phyloP scores from a whole-genome alignment of 2,329 filamentous ascomycete species.

The Ophiostoma himal-ulmi region DNA sequence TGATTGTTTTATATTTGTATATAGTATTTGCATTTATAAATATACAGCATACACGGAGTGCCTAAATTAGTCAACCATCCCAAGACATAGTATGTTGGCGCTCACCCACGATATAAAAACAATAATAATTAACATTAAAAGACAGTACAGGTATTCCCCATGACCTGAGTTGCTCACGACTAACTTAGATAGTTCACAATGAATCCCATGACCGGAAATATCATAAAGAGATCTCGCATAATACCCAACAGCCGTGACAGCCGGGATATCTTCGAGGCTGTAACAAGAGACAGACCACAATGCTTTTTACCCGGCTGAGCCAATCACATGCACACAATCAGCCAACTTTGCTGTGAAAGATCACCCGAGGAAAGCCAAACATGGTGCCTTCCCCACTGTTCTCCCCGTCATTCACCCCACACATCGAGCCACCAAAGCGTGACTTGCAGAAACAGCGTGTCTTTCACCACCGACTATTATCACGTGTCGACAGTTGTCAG shows the following conservation, averaged over 20 bases:
- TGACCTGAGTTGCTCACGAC: neutral
- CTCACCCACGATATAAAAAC: neutral
- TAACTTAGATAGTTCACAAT: neutral
- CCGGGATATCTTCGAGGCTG: neutral
- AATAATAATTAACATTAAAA: neutral
- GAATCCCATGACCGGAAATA: neutral
- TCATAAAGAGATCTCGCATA: neutral
- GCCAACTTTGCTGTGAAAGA: neutral
- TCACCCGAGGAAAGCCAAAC: conserved; percentile 16
- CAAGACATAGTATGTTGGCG: no score
- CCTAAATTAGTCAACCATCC: no score
- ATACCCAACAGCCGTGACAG: neutral
- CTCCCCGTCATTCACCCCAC: neutral
- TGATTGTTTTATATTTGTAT: no score
- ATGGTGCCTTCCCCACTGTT: neutral
- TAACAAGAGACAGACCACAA: neutral
- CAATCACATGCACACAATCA: conserved; percentile 18
- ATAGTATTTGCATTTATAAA: no score
- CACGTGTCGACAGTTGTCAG: conserved; percentile 7
- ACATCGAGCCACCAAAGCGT: conserved; percentile 11
- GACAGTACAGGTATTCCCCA: no score
- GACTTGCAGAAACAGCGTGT: neutral
- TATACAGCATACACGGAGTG: no score
- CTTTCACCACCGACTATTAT: neutral
- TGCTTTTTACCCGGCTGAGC: conserved; percentile 10